Base-by-base conservation (phyloP, 2,329 filamentous ascomycete species). In the Diaporthe ilicicola region DNA sequence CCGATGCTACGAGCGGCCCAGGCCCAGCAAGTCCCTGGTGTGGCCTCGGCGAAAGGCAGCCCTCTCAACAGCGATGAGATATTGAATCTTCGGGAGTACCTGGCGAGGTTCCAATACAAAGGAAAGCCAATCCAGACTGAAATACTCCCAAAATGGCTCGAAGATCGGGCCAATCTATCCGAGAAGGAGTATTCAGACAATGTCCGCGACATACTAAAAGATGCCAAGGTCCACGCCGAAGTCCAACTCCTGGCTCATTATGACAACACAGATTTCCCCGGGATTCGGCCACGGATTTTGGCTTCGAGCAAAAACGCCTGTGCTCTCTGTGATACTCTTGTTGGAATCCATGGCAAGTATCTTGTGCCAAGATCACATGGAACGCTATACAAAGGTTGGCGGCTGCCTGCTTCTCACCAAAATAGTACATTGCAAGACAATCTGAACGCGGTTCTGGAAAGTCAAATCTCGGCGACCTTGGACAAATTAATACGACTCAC, bases 251-350 rank as follows among this genome's bases (percentile, higher is more conserved):
- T 87, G 10, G 82, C 80, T 64, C 80, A 84, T 72, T 85, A 81
- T 68, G 81, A 85, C 62, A 27, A 48, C 3, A 61, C 78, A 2
- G 72, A 79, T 37, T 64, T 75, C 3, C n/a, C 71, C 0, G 66
- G 70, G 0, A 72, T 74, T 13, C 77, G 74, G 37, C 84, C 84
- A 10, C 80, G 84, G 22, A 79, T 85, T 3, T 82, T 88, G 7
- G 81, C 81, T 67, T 84, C 85, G 4, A 84, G 81, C 77, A 88
- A 88, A 70, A 81, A 84, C 65, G 83, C 86, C 1, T 88, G 86
- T 73, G 87, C 83, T 74, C 79, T 88, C 0, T 88, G 85, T 75
- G 84, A 87, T 64, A 76, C 81, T 8, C 84, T 87, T 71, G 80
- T 88, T n/a, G 66, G 73, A 1, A 73, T 81, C 17, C 82, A 86